Percentiles rank a stretch among this genome's conserved stretches.
These are phyloP conservation scores for Ganoderma lucidum DNA, from an alignment of 1,284 basidiomycete species.

Conservation along the genomic window DNA sequence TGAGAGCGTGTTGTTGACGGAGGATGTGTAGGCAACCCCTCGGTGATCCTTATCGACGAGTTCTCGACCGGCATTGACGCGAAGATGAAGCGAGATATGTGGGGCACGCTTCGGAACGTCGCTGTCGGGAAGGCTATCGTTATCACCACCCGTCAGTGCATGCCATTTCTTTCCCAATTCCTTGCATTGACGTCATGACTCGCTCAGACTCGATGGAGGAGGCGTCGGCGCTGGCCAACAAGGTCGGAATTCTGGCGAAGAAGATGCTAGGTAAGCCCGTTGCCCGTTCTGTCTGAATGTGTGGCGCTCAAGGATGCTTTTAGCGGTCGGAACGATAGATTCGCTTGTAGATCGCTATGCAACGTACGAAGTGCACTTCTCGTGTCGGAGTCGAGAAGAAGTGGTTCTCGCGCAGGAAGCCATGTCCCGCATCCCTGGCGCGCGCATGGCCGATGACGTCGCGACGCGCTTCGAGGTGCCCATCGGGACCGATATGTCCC, in stretches of 20 bases:
- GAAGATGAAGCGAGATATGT: conserved; percentile 86
- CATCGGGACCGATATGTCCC: conserved; percentile 51
- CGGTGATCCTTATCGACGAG: conserved; percentile 84
- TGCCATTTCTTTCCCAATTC: neutral
- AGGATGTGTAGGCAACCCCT: conserved; percentile 65
- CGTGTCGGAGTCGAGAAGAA: conserved; percentile 69
- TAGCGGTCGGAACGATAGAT: conserved; percentile 73
- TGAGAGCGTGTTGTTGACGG: neutral
- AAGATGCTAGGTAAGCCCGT: conserved; percentile 64
- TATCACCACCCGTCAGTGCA: conserved; percentile 69
- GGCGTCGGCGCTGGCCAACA: conserved; percentile 77
- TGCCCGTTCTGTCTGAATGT: neutral
- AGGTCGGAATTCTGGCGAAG: conserved; percentile 77
- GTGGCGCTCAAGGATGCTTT: conserved; percentile 14
- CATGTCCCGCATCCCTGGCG: conserved; percentile 70
- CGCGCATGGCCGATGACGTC: conserved; percentile 77
- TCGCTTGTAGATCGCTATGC: conserved; percentile 71
- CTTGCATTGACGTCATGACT: neutral
- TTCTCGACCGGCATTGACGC: conserved; percentile 87
- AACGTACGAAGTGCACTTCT: conserved; percentile 83
- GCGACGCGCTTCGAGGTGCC: conserved; percentile 83
- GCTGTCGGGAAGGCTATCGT: conserved; percentile 71
- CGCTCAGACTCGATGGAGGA: conserved; percentile 82
- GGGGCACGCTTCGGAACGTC: conserved; percentile 74
- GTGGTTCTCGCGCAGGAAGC: conserved; percentile 60